Evolutionary conservation across 768 basidiomycete genomes (phyloP).

Genomic region (Trametes elegans): DNA sequence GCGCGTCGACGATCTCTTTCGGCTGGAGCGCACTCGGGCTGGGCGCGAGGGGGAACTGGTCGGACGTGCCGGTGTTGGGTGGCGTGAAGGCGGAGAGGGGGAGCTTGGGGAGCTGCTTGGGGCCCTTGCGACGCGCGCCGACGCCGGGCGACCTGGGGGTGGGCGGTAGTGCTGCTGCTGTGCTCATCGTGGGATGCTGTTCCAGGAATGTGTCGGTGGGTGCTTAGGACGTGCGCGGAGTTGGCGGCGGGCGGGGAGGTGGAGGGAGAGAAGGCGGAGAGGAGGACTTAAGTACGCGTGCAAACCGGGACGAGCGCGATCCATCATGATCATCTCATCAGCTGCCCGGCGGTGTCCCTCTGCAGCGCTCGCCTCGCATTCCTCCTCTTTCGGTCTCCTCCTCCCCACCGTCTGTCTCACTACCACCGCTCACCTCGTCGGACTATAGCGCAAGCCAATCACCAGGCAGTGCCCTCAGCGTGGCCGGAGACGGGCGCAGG

Average conservation of each 20-base stretch:
- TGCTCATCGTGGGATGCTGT: constrained; percentile 10
- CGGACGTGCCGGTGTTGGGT: constrained; percentile 63
- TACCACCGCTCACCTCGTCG: not conserved
- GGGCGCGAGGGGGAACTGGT: constrained; percentile 64
- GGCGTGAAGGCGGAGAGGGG: constrained; percentile 76
- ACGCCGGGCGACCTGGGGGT: constrained; percentile 42
- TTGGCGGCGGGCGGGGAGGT: not conserved
- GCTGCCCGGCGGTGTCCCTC: too few species aligned
- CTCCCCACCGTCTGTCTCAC: not conserved
- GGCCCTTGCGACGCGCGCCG: constrained; percentile 55
- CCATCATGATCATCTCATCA: constrained; percentile 21
- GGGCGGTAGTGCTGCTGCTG: constrained; percentile 6
- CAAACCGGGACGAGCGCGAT: constrained; percentile 6
- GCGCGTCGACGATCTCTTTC: constrained; percentile 61
- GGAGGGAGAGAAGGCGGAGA: not conserved
- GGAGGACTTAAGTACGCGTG: not conserved
- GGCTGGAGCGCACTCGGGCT: constrained; percentile 71
- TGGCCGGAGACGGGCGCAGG: not conserved
- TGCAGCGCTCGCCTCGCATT: constrained; percentile 3
- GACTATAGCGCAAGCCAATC: not conserved
- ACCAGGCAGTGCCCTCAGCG: not conserved
- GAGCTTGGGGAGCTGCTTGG: constrained; percentile 65
- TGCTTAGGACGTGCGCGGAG: not conserved
- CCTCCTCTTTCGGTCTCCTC: not conserved
- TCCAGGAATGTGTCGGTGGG: not conserved